Conservation (phyloP, 192 early-diverging fungal species). For the Rhizophagus prolifer region DNA sequence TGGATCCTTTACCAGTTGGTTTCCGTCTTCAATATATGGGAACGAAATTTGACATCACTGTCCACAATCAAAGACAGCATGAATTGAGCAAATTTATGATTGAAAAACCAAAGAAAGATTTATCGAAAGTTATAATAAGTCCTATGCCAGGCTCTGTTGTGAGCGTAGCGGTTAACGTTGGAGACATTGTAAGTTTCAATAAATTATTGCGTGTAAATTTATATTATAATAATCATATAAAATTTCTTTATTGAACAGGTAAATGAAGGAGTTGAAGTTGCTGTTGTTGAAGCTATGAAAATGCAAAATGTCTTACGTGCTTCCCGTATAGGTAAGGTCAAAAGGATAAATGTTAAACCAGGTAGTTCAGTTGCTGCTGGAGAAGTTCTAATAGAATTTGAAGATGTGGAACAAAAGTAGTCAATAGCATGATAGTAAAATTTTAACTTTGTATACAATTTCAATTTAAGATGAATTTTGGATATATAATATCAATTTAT, state of each 20-base stretch:
- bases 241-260: constrained; percentile 41
- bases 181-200: constrained; percentile 55
- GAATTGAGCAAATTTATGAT: constrained; percentile 71
- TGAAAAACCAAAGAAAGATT: constrained; percentile 70
- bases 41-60: constrained; percentile 77
- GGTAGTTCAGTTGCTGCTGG: constrained; percentile 80
- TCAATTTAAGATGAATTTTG: too few relatives aligned
- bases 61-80: constrained; percentile 62
- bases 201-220: not conserved
- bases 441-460: too few relatives aligned
- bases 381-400: constrained; percentile 73
- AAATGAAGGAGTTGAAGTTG: constrained; percentile 78
- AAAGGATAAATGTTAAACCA: constrained; percentile 68
- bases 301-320: constrained; percentile 94
- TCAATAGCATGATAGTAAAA: too few relatives aligned
- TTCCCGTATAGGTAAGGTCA: constrained; percentile 73
- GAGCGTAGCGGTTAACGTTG: constrained; percentile 75
- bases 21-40: constrained; percentile 81
- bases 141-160: constrained; percentile 95
- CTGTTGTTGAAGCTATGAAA: constrained; percentile 95
- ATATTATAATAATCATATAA: not conserved
- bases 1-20: constrained; percentile 71
- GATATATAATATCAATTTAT: too few relatives aligned
- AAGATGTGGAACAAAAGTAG: constrained; percentile 18
- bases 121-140: constrained; percentile 69